Evolutionary conservation across 169 alveolate species (phyloP).

Genomic region (Perkinsus olseni): DNA sequence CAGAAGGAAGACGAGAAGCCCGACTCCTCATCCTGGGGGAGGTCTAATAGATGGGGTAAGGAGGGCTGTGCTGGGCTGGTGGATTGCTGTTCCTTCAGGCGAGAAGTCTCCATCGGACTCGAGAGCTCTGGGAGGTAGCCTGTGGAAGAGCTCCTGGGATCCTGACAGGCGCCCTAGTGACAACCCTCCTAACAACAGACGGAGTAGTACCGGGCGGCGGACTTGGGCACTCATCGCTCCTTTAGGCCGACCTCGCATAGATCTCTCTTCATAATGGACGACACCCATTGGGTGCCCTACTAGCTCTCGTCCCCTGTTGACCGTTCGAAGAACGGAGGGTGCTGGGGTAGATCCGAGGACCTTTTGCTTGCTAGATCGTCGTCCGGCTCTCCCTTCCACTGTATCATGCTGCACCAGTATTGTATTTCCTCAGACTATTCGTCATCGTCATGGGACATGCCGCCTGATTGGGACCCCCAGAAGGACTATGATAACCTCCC

Average conservation of each 20-base stretch:
- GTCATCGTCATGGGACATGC: not conserved
- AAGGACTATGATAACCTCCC: not conserved
- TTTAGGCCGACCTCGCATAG: not conserved
- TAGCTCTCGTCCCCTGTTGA: too few species aligned
- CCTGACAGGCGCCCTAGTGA: not conserved
- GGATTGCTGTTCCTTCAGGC: not conserved
- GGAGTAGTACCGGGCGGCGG: not conserved
- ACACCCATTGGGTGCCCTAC: too few species aligned
- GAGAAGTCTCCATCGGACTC: not conserved
- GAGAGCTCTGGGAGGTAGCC: not conserved
- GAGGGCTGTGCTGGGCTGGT: not conserved
- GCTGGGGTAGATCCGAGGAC: too few species aligned
- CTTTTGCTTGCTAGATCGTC: too few species aligned
- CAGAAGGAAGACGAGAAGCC: not conserved
- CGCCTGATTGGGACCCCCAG: not conserved
- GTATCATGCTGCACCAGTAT: too few species aligned
- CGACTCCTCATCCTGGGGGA: not conserved
- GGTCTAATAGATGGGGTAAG: not conserved
- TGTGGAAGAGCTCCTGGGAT: not conserved
- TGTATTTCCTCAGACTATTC: not conserved
- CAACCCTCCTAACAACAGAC: not conserved
- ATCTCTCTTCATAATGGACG: too few species aligned
- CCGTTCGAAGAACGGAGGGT: too few species aligned
- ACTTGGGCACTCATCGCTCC: not conserved
- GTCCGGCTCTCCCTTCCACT: too few species aligned